Evolutionary conservation across 345 rosid genomes (phyloP).

Genomic region (Eucalyptus sideroxylon): DNA sequence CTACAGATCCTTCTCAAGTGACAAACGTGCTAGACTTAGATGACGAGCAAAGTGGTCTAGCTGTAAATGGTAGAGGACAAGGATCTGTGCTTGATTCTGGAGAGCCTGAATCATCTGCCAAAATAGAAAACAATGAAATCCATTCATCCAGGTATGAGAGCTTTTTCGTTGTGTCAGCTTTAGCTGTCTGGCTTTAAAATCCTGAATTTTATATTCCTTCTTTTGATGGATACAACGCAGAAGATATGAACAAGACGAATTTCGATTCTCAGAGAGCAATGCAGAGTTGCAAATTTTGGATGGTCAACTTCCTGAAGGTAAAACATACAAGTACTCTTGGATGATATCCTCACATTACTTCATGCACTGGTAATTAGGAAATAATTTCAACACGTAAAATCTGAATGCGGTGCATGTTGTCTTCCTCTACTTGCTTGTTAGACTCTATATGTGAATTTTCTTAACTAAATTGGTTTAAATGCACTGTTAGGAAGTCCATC

Average conservation of each 20-base stretch:
- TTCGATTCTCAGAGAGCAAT: conserved; percentile 9
- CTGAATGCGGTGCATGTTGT: neutral
- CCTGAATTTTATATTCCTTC: neutral
- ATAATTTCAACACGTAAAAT: neutral
- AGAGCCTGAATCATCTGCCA: conserved; percentile 13
- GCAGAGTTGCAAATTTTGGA: conserved; percentile 1
- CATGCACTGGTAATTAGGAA: neutral
- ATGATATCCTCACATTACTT: neutral
- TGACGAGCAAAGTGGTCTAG: neutral
- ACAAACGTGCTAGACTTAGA: conserved; percentile 4
- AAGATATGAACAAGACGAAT: conserved; percentile 19
- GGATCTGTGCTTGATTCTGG: conserved; percentile 6
- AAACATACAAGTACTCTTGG: neutral
- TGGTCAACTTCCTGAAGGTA: conserved; percentile 54
- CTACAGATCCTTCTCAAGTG: neutral
- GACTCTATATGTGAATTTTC: neutral
- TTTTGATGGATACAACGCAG: neutral
- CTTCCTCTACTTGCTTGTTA: neutral
- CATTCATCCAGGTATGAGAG: conserved; percentile 20
- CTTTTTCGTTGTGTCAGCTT: neutral
- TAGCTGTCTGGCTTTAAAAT: neutral
- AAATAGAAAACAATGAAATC: conserved; percentile 1
- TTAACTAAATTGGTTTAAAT: neutral
- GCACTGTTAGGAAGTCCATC: conserved; percentile 35
- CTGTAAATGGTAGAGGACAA: conserved; percentile 13